Percentiles rank a stretch among this genome's conserved stretches.
Conservation (phyloP, 106 monocot species). For the Dendrobium huoshanense region DNA sequence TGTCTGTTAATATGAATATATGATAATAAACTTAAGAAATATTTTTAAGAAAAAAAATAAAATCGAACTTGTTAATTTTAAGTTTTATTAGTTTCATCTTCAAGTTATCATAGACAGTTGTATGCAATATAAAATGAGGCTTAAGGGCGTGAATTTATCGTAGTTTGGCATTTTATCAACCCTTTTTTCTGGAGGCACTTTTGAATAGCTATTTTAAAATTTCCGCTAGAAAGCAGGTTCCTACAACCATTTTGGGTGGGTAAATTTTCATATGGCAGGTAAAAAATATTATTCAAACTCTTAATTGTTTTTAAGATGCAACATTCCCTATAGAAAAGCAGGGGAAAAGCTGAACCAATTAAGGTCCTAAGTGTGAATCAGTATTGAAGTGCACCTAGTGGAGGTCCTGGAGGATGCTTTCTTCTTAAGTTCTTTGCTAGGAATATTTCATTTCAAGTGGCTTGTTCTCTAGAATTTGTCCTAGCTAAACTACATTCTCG, state of each 20-base stretch:
- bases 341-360: no score
- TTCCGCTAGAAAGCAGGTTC: no score
- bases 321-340: not conserved
- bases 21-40: not conserved
- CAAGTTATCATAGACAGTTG: not conserved
- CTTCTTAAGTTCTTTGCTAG: not conserved
- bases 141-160: not conserved
- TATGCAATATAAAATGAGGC: not conserved
- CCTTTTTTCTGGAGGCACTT: not conserved
- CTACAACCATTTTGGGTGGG: not conserved
- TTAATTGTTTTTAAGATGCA: not conserved
- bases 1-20: not conserved
- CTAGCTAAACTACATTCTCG: not conserved
- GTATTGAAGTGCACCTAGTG: not conserved
- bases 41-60: not conserved
- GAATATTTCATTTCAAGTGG: not conserved
- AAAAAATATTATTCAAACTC: not conserved
- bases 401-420: not conserved
- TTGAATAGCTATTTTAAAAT: no score
- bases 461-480: not conserved
- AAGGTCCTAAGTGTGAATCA: not conserved
- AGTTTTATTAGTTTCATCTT: not conserved
- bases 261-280: not conserved
- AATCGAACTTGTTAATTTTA: not conserved
- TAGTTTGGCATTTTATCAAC: not conserved